These are phyloP conservation scores for Tinospora cordifolia DNA, from an alignment of 164 flowering plant species.

Conservation along the genomic window DNA sequence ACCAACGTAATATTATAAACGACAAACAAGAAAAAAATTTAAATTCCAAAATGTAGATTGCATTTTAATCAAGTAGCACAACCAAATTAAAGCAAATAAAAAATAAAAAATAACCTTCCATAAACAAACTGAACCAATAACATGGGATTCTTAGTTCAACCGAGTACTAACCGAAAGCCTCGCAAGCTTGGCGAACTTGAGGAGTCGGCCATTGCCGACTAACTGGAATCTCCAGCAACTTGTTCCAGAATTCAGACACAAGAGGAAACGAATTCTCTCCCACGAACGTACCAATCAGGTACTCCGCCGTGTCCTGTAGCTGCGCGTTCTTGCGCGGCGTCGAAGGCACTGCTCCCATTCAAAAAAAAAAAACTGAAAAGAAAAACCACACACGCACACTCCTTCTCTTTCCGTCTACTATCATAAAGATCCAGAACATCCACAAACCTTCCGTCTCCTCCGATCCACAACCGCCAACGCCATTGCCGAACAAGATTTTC, in stretches of 20 bases:
- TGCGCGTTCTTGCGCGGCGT: constrained; percentile 50
- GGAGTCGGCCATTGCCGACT: constrained; percentile 56
- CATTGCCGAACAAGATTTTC: constrained; percentile 5
- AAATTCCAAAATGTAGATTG: background rate
- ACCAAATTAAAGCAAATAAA: background rate
- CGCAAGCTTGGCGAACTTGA: constrained; percentile 64
- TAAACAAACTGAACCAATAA: background rate
- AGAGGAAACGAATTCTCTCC: constrained; percentile 75
- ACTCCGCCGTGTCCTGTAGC: constrained; percentile 68
- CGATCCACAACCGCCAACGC: background rate
- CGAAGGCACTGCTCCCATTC: constrained; percentile 87
- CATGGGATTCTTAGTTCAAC: background rate
- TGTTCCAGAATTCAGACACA: constrained; percentile 79
- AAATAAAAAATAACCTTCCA: background rate
- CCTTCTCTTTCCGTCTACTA: background rate
- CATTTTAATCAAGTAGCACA: background rate
- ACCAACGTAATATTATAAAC: background rate
- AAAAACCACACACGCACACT: too few species aligned
- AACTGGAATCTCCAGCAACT: constrained; percentile 77
- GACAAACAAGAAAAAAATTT: background rate
- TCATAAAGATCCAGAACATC: constrained; percentile 10
- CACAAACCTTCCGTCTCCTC: background rate
- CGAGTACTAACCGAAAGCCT: constrained; percentile 48
- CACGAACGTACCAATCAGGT: constrained; percentile 61
- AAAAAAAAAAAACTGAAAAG: background rate